Evolutionary conservation across 1,139 yeast species (phyloP).

Genomic region (Casaregolazyma lundiana): DNA sequence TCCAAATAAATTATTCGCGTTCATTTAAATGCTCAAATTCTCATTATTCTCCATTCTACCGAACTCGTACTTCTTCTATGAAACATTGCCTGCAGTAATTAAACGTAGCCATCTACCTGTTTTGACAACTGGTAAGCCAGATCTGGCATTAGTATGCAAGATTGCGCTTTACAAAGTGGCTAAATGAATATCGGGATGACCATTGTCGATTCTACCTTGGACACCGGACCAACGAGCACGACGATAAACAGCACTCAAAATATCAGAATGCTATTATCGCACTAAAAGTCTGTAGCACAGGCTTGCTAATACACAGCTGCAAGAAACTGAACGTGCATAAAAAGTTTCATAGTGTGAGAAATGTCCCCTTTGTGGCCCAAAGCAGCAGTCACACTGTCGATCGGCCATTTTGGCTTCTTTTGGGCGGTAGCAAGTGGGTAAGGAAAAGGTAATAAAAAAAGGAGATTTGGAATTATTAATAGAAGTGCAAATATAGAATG

Average conservation of each 20-base stretch:
- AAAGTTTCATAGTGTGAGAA: neutral
- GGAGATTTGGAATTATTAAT: neutral
- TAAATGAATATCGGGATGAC: neutral
- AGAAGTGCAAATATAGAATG: neutral
- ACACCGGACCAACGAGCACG: too few relatives aligned
- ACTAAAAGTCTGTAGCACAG: too few relatives aligned
- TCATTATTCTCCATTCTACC: too few relatives aligned
- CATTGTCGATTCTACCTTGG: too few relatives aligned
- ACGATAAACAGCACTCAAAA: too few relatives aligned
- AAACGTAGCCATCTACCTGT: neutral
- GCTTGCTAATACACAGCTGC: too few relatives aligned
- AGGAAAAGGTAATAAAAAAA: neutral
- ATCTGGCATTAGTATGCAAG: constrained; percentile 1
- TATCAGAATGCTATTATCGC: too few relatives aligned
- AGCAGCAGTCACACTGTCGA: neutral
- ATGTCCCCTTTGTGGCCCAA: neutral
- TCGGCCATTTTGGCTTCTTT: neutral
- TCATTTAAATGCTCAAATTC: too few relatives aligned
- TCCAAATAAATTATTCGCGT: too few relatives aligned
- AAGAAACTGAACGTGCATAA: neutral
- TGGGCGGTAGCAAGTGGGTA: neutral
- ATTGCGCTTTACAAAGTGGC: neutral
- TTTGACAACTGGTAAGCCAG: neutral
- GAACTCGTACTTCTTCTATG: too few relatives aligned
- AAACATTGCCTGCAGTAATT: neutral